Base-by-base conservation (phyloP, 352 stramenopile species). In the Globisporangium cylindrosporum region DNA sequence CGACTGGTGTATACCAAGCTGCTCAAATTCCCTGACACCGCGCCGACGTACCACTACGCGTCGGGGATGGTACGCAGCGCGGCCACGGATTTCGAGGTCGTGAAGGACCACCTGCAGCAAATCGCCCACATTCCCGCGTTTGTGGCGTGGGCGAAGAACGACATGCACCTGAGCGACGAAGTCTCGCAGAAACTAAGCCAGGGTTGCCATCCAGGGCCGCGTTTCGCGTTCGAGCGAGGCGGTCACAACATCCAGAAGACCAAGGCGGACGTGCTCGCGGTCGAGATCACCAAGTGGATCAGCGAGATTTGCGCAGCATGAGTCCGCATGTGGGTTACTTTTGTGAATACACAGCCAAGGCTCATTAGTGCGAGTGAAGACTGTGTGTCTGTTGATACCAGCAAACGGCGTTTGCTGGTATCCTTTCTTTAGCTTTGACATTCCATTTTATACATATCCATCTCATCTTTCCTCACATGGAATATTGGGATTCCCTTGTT, bases 211-310 rank as follows among this genome's bases (percentile, higher is more conserved):
- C 68, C 75, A 14, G 69, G 72, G 1, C 72, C 66, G 18, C 82
- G 81, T 4, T 29, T 91, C 4, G 77, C 59, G n/a, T 91, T 91
- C 60, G 69, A 72, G 9, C 70, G 70, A 5, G 83, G 81, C 0
- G 81, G 83, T 3, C 83, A 91, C 77, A 93, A 91, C 68, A 76
- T 93, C 24, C 85, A 93, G 69, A 91, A 93, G 73, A 90, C 81
- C 20, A 74, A 86, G 43, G 85, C 80, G 0, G 62, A 36, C 8
- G 34, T 68, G 7, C 49, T 63, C 10, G 55, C 53, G 7, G 20
- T 27, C 4, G 63, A 68, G 53, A 55, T 68, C 22, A 27, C 41
- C 9, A 57, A 43, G 55, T 68, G 55, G 36, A 57, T 56, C 53
- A 62, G 18, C 18, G 53, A 67, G 7, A 24, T 56, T 58, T 34